A percentile compares a stretch with the other conserved stretches of the same genome.
phyloP scores from a whole-genome alignment of 164 flowering plant genomes.

The Warburgia ugandensis region DNA sequence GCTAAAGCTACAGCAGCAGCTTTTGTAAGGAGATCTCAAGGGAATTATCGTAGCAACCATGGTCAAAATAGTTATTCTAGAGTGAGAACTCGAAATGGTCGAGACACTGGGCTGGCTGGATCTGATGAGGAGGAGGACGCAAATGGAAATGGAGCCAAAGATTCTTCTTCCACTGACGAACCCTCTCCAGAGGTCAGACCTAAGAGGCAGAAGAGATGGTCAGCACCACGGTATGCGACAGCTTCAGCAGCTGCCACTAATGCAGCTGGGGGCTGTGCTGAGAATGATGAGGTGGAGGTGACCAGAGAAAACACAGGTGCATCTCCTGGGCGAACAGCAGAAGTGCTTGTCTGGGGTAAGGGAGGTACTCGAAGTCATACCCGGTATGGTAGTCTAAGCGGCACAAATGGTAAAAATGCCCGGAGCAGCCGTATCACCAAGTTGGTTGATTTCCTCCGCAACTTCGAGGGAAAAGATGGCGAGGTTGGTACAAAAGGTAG shows the following conservation, averaged over 20 bases:
- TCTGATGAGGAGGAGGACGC: conserved; percentile 60
- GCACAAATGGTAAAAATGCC: conserved; percentile 35
- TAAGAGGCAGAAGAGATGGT: conserved; percentile 49
- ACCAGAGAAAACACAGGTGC: conserved; percentile 39
- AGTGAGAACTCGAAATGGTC: conserved; percentile 34
- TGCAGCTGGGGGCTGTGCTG: conserved; percentile 37
- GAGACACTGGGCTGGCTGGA: conserved; percentile 37
- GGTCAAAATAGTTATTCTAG: conserved; percentile 20
- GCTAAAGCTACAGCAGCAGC: conserved; percentile 41
- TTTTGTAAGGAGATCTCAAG: conserved; percentile 40
- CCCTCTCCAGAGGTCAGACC: conserved; percentile 37
- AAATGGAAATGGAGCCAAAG: conserved; percentile 49
- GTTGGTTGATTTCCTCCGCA: conserved; percentile 48
- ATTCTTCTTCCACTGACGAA: conserved; percentile 78
- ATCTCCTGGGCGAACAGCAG: conserved; percentile 51
- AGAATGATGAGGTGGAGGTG: conserved; percentile 46
- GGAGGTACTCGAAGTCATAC: conserved; percentile 75
- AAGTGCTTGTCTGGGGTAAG: conserved; percentile 77
- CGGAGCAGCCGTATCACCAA: conserved; percentile 41
- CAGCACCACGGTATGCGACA: conserved; percentile 30
- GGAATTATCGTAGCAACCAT: conserved; percentile 25
- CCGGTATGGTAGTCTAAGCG: conserved; percentile 44
- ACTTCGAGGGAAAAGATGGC: conserved; percentile 34
- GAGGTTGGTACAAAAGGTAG: conserved; percentile 19
- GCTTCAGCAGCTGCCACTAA: conserved; percentile 36